A percentile compares a stretch with the other conserved stretches of the same genome.
Evolutionary conservation across 1,284 basidiomycete species (phyloP).

Genomic region (Apiotrichum laibachii): DNA sequence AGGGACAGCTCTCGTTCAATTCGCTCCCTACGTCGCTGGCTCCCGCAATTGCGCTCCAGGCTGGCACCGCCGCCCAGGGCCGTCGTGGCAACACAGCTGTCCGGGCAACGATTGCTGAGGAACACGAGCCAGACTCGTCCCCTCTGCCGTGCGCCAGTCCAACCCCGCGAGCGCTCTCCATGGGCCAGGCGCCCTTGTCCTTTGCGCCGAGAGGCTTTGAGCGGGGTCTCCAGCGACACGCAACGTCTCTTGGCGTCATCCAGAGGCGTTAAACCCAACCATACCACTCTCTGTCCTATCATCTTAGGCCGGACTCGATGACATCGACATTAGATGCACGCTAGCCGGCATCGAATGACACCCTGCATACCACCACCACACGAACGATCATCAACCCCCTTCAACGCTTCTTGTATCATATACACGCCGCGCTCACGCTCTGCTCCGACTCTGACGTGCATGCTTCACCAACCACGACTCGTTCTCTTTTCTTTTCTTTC

Average conservation of each 20-base stretch:
- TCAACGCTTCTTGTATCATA: slow-evolving; percentile 6
- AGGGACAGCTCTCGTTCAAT: no score
- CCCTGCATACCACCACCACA: neutral
- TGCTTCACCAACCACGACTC: slow-evolving; percentile 1
- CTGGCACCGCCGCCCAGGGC: slow-evolving; percentile 39
- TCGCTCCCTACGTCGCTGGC: neutral
- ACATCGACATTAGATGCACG: no score
- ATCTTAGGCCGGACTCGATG: no score
- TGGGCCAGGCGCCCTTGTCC: slow-evolving; percentile 41
- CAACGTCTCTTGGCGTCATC: no score
- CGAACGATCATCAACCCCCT: neutral
- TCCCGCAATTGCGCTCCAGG: slow-evolving; percentile 26
- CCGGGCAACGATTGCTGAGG: slow-evolving; percentile 33
- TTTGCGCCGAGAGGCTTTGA: slow-evolving; percentile 36
- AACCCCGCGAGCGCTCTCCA: slow-evolving; percentile 32
- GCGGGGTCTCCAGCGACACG: slow-evolving; percentile 13
- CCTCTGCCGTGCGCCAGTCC: slow-evolving; percentile 32
- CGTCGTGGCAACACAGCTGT: slow-evolving; percentile 21
- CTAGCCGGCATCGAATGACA: no score
- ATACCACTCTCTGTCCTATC: no score
- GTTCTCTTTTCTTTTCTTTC: neutral
- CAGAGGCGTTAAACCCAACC: no score
- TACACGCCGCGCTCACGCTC: neutral
- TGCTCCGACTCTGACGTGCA: slow-evolving; percentile 2
- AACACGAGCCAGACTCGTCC: slow-evolving; percentile 37